A percentile compares a stretch with the other conserved stretches of the same genome.
phyloP scores from a whole-genome alignment of 768 basidiomycete genomes.

The Termitomyces sp. region DNA sequence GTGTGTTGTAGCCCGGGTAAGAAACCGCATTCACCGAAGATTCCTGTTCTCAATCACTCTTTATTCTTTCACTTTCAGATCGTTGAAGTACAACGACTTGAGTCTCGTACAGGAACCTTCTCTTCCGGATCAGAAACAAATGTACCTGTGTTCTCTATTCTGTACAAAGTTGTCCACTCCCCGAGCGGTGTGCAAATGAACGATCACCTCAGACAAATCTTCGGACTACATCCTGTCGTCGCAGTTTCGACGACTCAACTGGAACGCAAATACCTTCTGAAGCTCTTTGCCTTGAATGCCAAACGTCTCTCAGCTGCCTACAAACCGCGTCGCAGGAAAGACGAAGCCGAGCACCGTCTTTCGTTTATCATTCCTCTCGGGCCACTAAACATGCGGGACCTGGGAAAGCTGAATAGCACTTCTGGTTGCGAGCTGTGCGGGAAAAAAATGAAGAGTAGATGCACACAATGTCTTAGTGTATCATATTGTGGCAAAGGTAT shows the following conservation, averaged over 20 bases:
- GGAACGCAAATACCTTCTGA: constrained; percentile 28
- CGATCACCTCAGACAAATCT: constrained; percentile 9
- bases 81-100: constrained; percentile 13
- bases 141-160: constrained; percentile 20
- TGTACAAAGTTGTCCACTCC: constrained; percentile 20
- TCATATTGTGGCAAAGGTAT: constrained; percentile 33
- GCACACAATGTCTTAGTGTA: constrained; percentile 27
- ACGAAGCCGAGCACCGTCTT: constrained; percentile 18
- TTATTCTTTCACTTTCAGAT: constrained; percentile 17
- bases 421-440: constrained; percentile 36
- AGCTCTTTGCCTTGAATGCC: constrained; percentile 25
- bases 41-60: not conserved
- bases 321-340: constrained; percentile 12
- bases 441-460: constrained; percentile 24
- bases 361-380: constrained; percentile 34
- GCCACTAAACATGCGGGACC: constrained; percentile 27
- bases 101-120: not conserved
- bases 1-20: constrained; percentile 20
- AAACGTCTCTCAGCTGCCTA: constrained; percentile 23
- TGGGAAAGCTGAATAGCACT: constrained; percentile 28
- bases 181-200: constrained; percentile 14
- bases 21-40: not conserved
- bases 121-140: constrained; percentile 14
- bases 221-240: not conserved
- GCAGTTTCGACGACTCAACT: constrained; percentile 17